A percentile compares a stretch with the other conserved stretches of the same genome.
phyloP scores from a whole-genome alignment of 345 rosid species.

The Melaleuca quinquenervia region DNA sequence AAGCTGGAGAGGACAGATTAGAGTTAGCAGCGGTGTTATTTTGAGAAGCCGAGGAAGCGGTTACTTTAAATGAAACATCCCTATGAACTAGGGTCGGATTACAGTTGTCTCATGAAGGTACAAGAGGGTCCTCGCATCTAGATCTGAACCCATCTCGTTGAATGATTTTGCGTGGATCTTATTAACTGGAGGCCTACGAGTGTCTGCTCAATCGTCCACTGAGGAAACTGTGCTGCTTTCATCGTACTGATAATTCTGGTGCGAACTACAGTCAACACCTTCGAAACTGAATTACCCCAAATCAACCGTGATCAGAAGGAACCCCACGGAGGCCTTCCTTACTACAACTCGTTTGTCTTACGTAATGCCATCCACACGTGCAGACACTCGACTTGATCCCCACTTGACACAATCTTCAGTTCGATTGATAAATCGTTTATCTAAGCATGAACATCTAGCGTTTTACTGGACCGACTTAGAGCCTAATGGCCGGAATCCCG shows the following conservation, averaged over 20 bases:
- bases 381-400: background rate
- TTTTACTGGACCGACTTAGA: fast-evolving
- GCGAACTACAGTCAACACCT: background rate
- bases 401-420: background rate
- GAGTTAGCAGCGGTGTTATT: background rate
- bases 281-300: background rate
- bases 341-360: background rate
- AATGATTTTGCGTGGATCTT: background rate
- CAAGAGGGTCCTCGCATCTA: background rate
- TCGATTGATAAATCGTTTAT: background rate
- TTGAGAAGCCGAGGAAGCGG: background rate
- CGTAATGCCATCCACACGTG: background rate
- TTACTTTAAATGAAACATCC: background rate
- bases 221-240: background rate
- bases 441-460: background rate
- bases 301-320: background rate
- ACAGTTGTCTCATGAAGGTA: background rate
- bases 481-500: background rate
- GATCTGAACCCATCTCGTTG: background rate
- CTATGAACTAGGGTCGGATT: background rate
- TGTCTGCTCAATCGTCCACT: too few relatives aligned
- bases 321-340: background rate
- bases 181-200: background rate
- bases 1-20: background rate
- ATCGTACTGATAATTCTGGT: background rate